phyloP scores from a whole-genome alignment of 2,329 filamentous ascomycete species.

The Fusarium poae region DNA sequence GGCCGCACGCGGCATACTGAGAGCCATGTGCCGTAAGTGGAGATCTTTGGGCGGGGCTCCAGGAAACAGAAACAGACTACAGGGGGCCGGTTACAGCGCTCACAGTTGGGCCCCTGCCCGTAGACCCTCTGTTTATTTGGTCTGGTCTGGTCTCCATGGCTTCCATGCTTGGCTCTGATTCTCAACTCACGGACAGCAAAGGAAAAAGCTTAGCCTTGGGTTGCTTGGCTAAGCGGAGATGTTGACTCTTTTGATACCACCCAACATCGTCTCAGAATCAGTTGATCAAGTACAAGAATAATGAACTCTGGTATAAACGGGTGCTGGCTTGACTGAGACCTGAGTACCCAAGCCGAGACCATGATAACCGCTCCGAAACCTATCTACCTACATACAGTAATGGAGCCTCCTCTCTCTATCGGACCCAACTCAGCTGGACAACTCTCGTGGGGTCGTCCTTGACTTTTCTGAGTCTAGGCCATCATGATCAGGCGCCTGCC shows the following conservation, averaged over 20 bases:
- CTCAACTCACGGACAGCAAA: neutral
- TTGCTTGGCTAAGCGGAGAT: conserved; percentile 10
- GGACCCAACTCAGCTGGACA: conserved; percentile 31
- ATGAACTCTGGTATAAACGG: neutral
- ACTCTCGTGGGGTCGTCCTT: conserved; percentile 21
- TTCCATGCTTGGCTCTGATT: neutral
- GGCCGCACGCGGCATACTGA: conserved; percentile 38
- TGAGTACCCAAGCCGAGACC: conserved; percentile 4
- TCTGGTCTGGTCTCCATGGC: neutral
- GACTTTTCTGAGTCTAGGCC: neutral
- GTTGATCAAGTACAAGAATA: conserved; percentile 9
- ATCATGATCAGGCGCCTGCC: conserved; percentile 41
- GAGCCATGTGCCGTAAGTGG: conserved; percentile 27
- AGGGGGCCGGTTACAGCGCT: conserved; percentile 5
- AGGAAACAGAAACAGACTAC: conserved; percentile 9
- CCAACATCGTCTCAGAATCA: conserved; percentile 36
- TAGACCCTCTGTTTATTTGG: neutral
- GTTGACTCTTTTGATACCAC: neutral
- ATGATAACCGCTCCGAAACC: conserved; percentile 2
- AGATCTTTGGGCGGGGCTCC: conserved; percentile 25
- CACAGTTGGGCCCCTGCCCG: neutral
- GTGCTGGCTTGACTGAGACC: neutral
- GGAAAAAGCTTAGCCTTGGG: conserved; percentile 4
- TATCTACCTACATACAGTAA: neutral
- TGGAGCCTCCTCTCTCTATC: neutral